These are phyloP conservation scores for cucumber (Cucumis sativus) DNA, from an alignment of 306 rosid species.

Conservation along the genomic window DNA sequence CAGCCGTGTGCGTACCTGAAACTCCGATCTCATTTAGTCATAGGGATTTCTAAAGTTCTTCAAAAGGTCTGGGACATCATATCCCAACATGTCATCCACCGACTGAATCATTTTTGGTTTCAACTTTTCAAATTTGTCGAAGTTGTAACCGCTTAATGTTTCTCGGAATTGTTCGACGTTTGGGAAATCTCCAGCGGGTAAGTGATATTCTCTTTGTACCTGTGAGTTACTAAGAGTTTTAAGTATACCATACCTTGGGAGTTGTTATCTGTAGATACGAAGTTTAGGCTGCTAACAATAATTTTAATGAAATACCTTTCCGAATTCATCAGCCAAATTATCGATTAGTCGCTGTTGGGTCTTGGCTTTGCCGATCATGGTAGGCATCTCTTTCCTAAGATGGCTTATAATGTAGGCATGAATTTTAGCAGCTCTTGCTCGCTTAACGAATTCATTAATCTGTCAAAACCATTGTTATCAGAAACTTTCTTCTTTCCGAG, in stretches of 20 bases:
- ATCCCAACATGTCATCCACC: constrained; percentile 87
- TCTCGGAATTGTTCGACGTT: constrained; percentile 61
- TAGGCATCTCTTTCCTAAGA: constrained; percentile 80
- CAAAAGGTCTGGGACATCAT: constrained; percentile 77
- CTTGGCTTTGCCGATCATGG: constrained; percentile 81
- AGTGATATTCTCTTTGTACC: constrained; percentile 80
- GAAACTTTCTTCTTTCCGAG: not conserved
- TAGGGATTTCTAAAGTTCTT: constrained; percentile 76
- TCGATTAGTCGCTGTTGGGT: constrained; percentile 65
- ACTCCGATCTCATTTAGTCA: constrained; percentile 15
- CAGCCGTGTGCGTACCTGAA: not conserved
- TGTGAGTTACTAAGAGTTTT: not conserved
- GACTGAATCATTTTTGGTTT: constrained; percentile 63
- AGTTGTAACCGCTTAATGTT: constrained; percentile 41
- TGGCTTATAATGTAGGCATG: constrained; percentile 90
- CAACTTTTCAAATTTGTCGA: constrained; percentile 81
- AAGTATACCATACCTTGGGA: not conserved
- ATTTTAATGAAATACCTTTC: constrained; percentile 40
- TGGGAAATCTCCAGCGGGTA: constrained; percentile 92
- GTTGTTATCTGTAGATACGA: not conserved
- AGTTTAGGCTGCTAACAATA: not conserved
- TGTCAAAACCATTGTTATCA: constrained; percentile 7
- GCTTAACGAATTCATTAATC: constrained; percentile 95
- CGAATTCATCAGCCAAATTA: constrained; percentile 60
- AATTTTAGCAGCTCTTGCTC: constrained; percentile 81